phyloP scores from a whole-genome alignment of 2,329 filamentous ascomycete genomes.

The Ophiostoma fasciatum region DNA sequence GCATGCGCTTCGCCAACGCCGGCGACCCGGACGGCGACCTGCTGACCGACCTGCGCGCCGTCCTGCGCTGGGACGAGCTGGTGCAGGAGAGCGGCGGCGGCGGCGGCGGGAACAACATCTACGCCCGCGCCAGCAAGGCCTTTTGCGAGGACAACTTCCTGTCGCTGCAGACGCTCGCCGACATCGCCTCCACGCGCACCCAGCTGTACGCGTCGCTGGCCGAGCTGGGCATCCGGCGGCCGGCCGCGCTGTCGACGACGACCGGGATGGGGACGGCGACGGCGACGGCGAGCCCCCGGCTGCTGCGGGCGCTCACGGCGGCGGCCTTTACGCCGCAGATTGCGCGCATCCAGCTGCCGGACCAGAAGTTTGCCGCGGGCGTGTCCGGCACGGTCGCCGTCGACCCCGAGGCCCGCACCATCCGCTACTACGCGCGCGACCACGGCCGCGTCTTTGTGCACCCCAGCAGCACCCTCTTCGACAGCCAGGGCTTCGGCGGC shows the following conservation, averaged over 20 bases:
- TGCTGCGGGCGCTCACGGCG: slow-evolving; percentile 56
- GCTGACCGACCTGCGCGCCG: slow-evolving; percentile 73
- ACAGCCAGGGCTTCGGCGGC: slow-evolving; percentile 60
- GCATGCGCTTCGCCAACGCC: slow-evolving; percentile 49
- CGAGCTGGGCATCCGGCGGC: slow-evolving; percentile 65
- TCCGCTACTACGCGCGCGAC: slow-evolving; percentile 83
- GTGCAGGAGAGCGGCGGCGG: slow-evolving; percentile 27
- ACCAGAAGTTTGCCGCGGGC: slow-evolving; percentile 85
- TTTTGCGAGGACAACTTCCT: slow-evolving; percentile 85
- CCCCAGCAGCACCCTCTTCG: slow-evolving; percentile 75
- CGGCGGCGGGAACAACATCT: slow-evolving; percentile 20
- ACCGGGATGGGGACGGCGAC: slow-evolving; percentile 19
- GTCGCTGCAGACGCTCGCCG: slow-evolving; percentile 65
- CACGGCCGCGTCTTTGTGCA: slow-evolving; percentile 86
- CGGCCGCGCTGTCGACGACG: slow-evolving; percentile 17
- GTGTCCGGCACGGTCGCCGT: slow-evolving; percentile 82
- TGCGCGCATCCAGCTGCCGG: slow-evolving; percentile 80
- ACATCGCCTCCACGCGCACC: slow-evolving; percentile 72
- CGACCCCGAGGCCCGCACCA: slow-evolving; percentile 80
- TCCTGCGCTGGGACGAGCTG: slow-evolving; percentile 65
- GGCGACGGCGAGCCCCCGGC: slow-evolving; percentile 20
- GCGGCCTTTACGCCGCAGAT: slow-evolving; percentile 74
- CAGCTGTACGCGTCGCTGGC: slow-evolving; percentile 78
- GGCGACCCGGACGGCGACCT: slow-evolving; percentile 64
- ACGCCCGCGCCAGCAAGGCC: slow-evolving; percentile 47